Evolutionary conservation across 805 yeast genomes (phyloP).

Genomic region (Candida ulmi): DNA sequence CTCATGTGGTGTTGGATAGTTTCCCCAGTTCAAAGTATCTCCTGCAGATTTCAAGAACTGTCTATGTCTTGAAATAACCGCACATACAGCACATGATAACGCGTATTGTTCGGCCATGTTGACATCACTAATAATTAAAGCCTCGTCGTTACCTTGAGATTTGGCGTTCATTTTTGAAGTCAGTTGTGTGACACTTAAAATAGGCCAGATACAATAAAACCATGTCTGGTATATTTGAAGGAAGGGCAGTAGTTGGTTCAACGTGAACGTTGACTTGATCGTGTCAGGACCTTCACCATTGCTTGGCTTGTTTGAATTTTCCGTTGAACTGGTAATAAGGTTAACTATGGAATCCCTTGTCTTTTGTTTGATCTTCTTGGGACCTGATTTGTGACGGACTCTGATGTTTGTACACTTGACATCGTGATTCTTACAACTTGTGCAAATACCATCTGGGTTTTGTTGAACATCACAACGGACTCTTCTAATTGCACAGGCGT

Average conservation of each 20-base stretch:
- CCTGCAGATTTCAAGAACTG: slow-evolving; percentile 17
- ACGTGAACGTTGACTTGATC: slow-evolving; percentile 4
- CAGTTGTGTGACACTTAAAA: slow-evolving; percentile 12
- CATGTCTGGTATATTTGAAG: slow-evolving; percentile 21
- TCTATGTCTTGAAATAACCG: slow-evolving; percentile 17
- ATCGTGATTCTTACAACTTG: slow-evolving; percentile 19
- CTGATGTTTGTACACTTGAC: slow-evolving; percentile 20
- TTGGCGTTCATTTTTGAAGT: slow-evolving; percentile 11
- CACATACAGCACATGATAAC: slow-evolving; percentile 19
- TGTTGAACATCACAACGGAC: slow-evolving; percentile 19
- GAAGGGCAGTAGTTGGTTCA: slow-evolving; percentile 17
- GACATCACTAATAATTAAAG: slow-evolving; percentile 5
- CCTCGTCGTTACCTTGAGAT: slow-evolving; percentile 2
- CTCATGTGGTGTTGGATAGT: slow-evolving; percentile 14
- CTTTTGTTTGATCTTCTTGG: slow-evolving; percentile 19
- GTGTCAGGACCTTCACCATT: not conserved
- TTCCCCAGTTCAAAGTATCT: slow-evolving; percentile 10
- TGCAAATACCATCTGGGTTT: slow-evolving; percentile 10
- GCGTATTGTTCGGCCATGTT: slow-evolving; percentile 15
- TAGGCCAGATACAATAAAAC: slow-evolving; percentile 24
- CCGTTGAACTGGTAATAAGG: slow-evolving; percentile 1
- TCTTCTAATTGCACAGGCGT: slow-evolving; percentile 23
- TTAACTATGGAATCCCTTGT: slow-evolving; percentile 15
- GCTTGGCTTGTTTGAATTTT: not conserved
- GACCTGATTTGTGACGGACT: slow-evolving; percentile 20